Evolutionary conservation across 257 asterid genomes (phyloP), one percentile per base, ranked within the genome.

Genomic region (Solanum boliviense): DNA sequence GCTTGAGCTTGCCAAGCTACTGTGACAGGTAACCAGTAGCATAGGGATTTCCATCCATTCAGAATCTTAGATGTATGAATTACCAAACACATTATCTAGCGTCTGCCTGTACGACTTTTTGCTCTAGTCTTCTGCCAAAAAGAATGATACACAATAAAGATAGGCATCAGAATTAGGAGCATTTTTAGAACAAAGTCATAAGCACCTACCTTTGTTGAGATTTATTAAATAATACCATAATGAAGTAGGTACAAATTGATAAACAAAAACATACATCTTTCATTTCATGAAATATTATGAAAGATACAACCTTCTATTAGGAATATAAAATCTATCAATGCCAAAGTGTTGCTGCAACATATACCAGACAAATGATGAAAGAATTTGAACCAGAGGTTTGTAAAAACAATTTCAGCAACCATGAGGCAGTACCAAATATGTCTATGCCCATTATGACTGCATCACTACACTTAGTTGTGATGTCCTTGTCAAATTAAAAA

Each of bases 61-160:
- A 36, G 25, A 72, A 86, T 82, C 85, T 18, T 25, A 21, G 86
- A 65, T 32, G 88, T 58, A 20, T 48, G 52, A 86, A 15, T 65
- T 38, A 82, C 84, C 88, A 38, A 75, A 84, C 65, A 88, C 7
- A 86, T 62, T 65, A 71, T 39, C 92, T 93, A 95, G 74, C 96
- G 95, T 71, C 98, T 94, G 83, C 95, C 88, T 32, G 94, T 76
- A 88, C 98, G 97, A 90, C 93, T 92, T 88, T 93, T 95, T 31
- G 91, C 93, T 91, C 98, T 94, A 27, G 94, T 78, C 91, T 93
- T 96, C 99, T 96, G 95, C 92, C 90, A 39, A 87, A 79, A 35
- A 48, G 29, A 68, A 85, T 76, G 85, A 65, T 34, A 23, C 86
- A 62, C 58, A 81, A 67, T 83, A 72, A 44, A 78, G 75, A 52